A percentile compares a stretch with the other conserved stretches of the same genome.
These are phyloP conservation scores for Boletus smithii DNA, from an alignment of 1,284 basidiomycete species.

Conservation along the genomic window DNA sequence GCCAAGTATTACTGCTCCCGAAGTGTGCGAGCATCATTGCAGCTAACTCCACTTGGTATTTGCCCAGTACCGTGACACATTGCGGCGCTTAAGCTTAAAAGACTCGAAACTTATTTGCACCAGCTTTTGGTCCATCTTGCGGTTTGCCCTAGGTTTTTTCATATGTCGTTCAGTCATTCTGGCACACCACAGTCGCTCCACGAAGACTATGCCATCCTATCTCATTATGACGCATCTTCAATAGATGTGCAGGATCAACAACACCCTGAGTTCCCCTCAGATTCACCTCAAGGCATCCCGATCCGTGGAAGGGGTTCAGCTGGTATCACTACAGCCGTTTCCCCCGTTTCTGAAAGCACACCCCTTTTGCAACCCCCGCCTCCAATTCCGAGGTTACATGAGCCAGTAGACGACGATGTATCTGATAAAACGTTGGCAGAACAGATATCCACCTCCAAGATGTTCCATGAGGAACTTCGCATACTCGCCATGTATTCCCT, in stretches of 20 bases:
- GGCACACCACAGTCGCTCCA: constrained; percentile 35
- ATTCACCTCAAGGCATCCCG: constrained; percentile 18
- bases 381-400: constrained; percentile 13
- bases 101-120: too few species aligned
- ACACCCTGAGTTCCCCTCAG: background rate
- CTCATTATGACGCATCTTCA: constrained; percentile 36
- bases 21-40: too few species aligned
- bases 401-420: constrained; percentile 8
- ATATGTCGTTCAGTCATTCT: constrained; percentile 21
- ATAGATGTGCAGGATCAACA: constrained; percentile 8
- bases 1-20: too few species aligned
- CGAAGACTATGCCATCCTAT: constrained; percentile 45
- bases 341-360: constrained; percentile 23
- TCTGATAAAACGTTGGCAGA: constrained; percentile 27
- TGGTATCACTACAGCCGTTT: background rate
- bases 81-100: too few species aligned
- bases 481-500: constrained; percentile 62
- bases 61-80: too few species aligned
- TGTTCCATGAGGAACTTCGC: constrained; percentile 58
- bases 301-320: constrained; percentile 14
- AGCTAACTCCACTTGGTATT: too few species aligned
- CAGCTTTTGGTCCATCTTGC: too few species aligned
- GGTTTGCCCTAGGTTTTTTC: background rate
- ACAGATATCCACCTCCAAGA: constrained; percentile 39
- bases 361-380: constrained; percentile 36